Base-by-base conservation (phyloP, 176 grass and related monocot species). In the Hordeum marinum region DNA sequence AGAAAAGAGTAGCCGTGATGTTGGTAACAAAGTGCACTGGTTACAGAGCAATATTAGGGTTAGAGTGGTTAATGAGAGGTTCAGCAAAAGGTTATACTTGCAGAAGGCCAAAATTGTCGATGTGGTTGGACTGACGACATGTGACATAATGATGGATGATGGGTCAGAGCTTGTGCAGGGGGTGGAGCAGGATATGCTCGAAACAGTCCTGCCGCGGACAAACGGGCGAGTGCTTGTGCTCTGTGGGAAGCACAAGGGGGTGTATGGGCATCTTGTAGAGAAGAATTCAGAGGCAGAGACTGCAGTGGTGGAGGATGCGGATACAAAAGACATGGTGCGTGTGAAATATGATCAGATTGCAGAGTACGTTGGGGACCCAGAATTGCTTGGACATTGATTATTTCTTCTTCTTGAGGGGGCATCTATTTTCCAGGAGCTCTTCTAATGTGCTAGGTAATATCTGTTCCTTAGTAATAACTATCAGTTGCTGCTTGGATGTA, bases 161-260 rank as follows among this genome's bases (percentile, higher is more conserved):
- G 90, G 83, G 4, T 80, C 59, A 1, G 88, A 99, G 62, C 46
- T 99, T 42, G 83, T 96, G 77, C 96, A 99, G 42, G 93, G 90
- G 31, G 89, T 99, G 32, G 93, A 96, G 60, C 96, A 99, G 74
- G 96, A 90, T 82, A 94, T 99, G 84, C 87, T 99, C 0, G 96
- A 99, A 79, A 99, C 96, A n/a, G 96, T 91, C 17, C 66, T 99
- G 31, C 96, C 96, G 24, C 92, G 88, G 52, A 90, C 68, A 10
- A 94, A 89, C 6, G 96, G 96, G 9, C 50, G 75, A 8, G 93
- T 99, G 63, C 89, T 99, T 63, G 91, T 99, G 80, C 83, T 99
- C 18, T 91, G 78, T 72, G 96, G 96, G 52, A 91, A 96, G 79
- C 91, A 99, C 75, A 92, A 92, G 67, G 93, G 96, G 14, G 68